These are phyloP conservation scores for Fusarium torulosum DNA, from an alignment of 2,329 filamentous ascomycete genomes.

Conservation along the genomic window DNA sequence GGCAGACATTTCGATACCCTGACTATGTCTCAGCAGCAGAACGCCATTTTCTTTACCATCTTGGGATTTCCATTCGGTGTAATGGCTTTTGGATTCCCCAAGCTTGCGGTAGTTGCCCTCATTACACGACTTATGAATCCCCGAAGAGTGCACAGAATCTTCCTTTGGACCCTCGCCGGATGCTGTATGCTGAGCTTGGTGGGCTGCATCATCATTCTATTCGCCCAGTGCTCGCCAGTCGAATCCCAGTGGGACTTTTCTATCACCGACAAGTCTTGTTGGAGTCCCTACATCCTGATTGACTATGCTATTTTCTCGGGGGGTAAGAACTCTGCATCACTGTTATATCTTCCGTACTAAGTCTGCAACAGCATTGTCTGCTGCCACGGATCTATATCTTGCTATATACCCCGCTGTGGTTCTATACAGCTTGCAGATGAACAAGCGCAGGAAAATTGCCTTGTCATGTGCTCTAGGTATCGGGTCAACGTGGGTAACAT, in stretches of 20 bases:
- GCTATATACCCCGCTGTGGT: slow-evolving; percentile 57
- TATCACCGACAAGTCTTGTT: slow-evolving; percentile 51
- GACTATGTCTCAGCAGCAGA: slow-evolving; percentile 45
- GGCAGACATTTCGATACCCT: slow-evolving; percentile 56
- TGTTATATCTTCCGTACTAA: accelerated
- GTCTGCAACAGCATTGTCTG: slow-evolving; percentile 48
- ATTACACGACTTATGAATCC: slow-evolving; percentile 57
- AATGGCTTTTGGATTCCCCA: slow-evolving; percentile 57
- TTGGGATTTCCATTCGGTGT: slow-evolving; percentile 55
- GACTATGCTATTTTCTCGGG: slow-evolving; percentile 57
- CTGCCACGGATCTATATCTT: slow-evolving; percentile 57
- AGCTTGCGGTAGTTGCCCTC: slow-evolving; percentile 57
- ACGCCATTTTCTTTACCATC: slow-evolving; percentile 54
- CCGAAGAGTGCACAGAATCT: slow-evolving; percentile 47
- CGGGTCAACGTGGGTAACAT: slow-evolving; percentile 52
- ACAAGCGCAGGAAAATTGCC: slow-evolving; percentile 56
- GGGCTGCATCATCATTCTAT: slow-evolving; percentile 56
- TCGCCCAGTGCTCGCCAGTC: slow-evolving; percentile 58
- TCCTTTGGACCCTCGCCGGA: slow-evolving; percentile 55
- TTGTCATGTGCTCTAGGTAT: slow-evolving; percentile 55
- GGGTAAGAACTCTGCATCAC: slow-evolving; percentile 44
- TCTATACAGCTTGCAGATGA: slow-evolving; percentile 54
- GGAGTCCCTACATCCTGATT: slow-evolving; percentile 54
- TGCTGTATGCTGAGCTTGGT: slow-evolving; percentile 50
- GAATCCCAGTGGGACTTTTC: slow-evolving; percentile 56